Conservation (phyloP, 2,329 filamentous ascomycete species). For the Talaromyces sp. region DNA sequence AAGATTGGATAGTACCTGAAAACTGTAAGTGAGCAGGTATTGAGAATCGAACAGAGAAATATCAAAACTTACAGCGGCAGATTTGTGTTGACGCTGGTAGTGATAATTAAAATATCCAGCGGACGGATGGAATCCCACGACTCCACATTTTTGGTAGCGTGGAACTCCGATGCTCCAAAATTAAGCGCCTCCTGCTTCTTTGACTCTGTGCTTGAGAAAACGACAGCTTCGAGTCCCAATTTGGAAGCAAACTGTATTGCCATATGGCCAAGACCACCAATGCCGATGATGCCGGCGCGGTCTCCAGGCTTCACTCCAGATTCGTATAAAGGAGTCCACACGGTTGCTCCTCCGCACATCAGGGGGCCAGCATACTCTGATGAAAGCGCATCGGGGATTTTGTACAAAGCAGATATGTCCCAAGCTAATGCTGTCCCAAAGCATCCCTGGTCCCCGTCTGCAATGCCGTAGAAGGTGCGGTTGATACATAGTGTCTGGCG, state of each 20-base stretch:
- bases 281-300: conserved; percentile 65
- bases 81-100: not conserved
- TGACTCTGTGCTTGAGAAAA: conserved; percentile 50
- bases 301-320: conserved; percentile 65
- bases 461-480: not conserved
- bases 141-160: conserved; percentile 52
- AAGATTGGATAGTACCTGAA: not conserved
- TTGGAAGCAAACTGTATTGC: conserved; percentile 68
- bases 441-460: not conserved
- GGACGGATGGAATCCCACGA: not conserved
- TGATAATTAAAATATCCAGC: not conserved
- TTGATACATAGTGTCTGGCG: not conserved
- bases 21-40: not conserved
- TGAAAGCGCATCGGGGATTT: not conserved
- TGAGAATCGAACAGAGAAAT: not conserved
- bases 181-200: conserved; percentile 51
- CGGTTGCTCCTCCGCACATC: conserved; percentile 39
- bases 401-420: not conserved
- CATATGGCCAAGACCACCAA: conserved; percentile 70
- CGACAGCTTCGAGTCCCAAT: conserved; percentile 62
- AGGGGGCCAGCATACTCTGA: conserved; percentile 27
- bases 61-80: not conserved
- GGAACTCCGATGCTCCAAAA: conserved; percentile 55
- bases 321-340: conserved; percentile 58
- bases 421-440: not conserved